Evolutionary conservation across 2,329 filamentous ascomycete species (phyloP).

Genomic region (Ceratocystis variospora): DNA sequence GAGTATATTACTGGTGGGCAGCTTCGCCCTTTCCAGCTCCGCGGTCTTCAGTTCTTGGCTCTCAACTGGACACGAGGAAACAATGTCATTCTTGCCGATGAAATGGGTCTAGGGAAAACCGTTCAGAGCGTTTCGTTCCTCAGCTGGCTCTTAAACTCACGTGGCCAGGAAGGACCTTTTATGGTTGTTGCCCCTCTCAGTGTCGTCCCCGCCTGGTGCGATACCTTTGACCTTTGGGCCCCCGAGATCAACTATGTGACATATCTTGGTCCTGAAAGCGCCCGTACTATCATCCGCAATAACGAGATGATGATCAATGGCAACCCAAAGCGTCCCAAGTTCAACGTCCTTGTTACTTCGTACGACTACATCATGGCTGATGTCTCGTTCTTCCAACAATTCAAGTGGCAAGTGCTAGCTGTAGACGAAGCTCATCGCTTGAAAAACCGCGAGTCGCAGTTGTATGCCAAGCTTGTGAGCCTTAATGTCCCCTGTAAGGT

Average conservation of each 20-base stretch:
- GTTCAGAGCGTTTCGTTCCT: constrained; percentile 95
- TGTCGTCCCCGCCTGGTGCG: constrained; percentile 94
- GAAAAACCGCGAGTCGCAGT: constrained; percentile 89
- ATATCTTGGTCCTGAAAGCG: constrained; percentile 79
- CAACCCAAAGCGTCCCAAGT: constrained; percentile 79
- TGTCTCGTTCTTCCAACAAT: constrained; percentile 65
- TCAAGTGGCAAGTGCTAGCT: constrained; percentile 95
- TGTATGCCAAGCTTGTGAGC: constrained; percentile 72
- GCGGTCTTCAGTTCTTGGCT: constrained; percentile 84
- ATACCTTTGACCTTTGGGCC: constrained; percentile 93
- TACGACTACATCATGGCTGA: constrained; percentile 93
- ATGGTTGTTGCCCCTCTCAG: constrained; percentile 94
- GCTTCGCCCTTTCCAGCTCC: constrained; percentile 84
- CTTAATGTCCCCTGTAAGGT: constrained; percentile 82
- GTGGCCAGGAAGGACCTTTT: constrained; percentile 84
- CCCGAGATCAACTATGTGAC: constrained; percentile 95
- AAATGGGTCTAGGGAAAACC: constrained; percentile 97
- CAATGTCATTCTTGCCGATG: constrained; percentile 94
- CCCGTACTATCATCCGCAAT: constrained; percentile 76
- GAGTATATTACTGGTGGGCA: constrained; percentile 72
- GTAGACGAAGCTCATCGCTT: constrained; percentile 94
- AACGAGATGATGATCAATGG: constrained; percentile 79
- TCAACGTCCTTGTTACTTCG: constrained; percentile 93
- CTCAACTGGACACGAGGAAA: constrained; percentile 91
- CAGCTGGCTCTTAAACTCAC: constrained; percentile 87